These are phyloP conservation scores for Adiantum capillusveneris DNA, from an alignment of 75 land plant species.

Conservation along the genomic window DNA sequence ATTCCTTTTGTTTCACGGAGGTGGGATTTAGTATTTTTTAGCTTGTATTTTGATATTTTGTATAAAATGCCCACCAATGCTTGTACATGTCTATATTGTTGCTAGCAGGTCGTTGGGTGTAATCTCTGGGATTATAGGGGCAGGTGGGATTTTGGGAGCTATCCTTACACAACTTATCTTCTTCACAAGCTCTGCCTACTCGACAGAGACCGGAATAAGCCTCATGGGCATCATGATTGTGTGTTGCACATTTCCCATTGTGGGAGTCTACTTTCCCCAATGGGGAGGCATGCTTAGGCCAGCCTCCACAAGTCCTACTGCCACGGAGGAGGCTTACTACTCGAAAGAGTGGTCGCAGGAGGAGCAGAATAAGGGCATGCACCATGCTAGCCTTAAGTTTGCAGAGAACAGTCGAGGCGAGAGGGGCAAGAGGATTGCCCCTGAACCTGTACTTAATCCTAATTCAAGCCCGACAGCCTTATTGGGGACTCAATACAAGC, in stretches of 20 bases:
- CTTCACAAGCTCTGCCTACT: constrained; percentile 44
- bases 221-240: constrained; percentile 20
- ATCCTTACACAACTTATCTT: constrained; percentile 56
- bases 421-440: constrained; percentile 25
- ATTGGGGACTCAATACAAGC: too few species aligned
- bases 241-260: constrained; percentile 37
- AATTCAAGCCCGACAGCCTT: too few species aligned
- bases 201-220: constrained; percentile 36
- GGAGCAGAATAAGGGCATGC: constrained; percentile 26
- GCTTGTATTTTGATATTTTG: background rate
- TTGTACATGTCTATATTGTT: background rate
- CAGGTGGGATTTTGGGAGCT: constrained; percentile 63
- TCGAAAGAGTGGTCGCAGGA: constrained; percentile 37
- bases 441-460: too few species aligned
- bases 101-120: constrained; percentile 45
- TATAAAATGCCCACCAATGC: background rate
- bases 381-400: constrained; percentile 46
- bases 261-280: constrained; percentile 51
- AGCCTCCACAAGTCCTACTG: constrained; percentile 23
- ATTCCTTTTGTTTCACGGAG: constrained; percentile 70
- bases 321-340: constrained; percentile 60
- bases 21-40: background rate
- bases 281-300: constrained; percentile 73
- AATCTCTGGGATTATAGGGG: constrained; percentile 69
- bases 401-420: constrained; percentile 63